phyloP scores from a whole-genome alignment of 1,284 basidiomycete genomes.

The Rugiboletus extremiorientalis region DNA sequence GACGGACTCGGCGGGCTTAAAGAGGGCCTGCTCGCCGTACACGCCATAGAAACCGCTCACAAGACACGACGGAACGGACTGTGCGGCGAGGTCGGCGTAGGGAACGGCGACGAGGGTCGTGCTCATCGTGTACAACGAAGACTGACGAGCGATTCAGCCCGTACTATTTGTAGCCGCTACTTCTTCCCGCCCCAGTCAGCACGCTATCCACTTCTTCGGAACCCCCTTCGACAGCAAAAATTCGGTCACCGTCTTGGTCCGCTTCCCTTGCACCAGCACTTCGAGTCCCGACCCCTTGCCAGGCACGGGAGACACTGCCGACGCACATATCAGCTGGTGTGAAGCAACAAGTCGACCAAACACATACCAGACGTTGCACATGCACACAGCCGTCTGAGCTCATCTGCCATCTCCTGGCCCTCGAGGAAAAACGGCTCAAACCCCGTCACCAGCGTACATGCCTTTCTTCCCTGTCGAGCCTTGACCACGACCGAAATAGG shows the following conservation, averaged over 20 bases:
- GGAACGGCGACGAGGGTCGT: constrained; percentile 24
- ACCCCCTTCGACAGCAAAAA: constrained; percentile 65
- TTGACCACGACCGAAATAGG: constrained; percentile 71
- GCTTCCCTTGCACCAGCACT: constrained; percentile 82
- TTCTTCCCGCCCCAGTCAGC: constrained; percentile 26
- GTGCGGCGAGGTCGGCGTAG: constrained; percentile 21
- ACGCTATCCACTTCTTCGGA: constrained; percentile 77
- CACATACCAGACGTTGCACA: constrained; percentile 68
- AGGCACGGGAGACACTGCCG: constrained; percentile 52
- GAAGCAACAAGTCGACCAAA: neutral
- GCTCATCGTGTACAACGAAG: constrained; percentile 12
- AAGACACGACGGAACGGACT: constrained; percentile 44
- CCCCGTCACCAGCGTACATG: constrained; percentile 73
- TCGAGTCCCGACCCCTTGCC: constrained; percentile 60
- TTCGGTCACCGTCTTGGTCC: constrained; percentile 63
- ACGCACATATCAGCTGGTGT: neutral
- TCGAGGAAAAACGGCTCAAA: constrained; percentile 76
- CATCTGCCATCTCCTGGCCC: constrained; percentile 76
- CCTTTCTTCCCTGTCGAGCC: constrained; percentile 73
- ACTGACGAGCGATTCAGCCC: too few species aligned
- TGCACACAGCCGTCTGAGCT: constrained; percentile 74
- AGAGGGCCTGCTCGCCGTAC: constrained; percentile 48
- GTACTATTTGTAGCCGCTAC: neutral
- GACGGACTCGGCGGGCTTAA: constrained; percentile 39
- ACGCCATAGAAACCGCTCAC: constrained; percentile 53